phyloP scores from a whole-genome alignment of 208 protist genomes.

The Acanthamoeba castellanii region DNA sequence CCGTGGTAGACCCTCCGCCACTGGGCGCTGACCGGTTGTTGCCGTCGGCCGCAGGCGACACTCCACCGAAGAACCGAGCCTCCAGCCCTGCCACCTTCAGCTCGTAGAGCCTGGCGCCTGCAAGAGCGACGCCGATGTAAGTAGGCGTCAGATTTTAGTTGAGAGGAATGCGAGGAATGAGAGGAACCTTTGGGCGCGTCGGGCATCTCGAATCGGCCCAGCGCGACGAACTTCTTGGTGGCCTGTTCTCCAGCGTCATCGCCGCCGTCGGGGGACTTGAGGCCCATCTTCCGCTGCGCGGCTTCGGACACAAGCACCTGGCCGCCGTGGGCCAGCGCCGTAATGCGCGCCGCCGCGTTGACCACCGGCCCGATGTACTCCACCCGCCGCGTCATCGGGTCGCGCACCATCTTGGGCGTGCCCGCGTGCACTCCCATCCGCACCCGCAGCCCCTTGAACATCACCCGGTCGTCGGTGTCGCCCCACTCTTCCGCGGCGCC shows the following conservation, averaged over 20 bases:
- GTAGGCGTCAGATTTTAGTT: background rate
- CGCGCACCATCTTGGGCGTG: background rate
- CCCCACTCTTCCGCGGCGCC: conserved; percentile 52
- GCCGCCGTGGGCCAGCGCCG: conserved; percentile 4
- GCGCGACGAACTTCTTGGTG: background rate
- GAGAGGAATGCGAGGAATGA: background rate
- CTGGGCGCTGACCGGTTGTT: no score
- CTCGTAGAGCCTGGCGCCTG: background rate
- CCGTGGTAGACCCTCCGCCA: no score
- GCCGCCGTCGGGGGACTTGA: background rate
- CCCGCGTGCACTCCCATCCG: conserved; percentile 24
- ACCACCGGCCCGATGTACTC: conserved; percentile 53
- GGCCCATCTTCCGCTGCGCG: background rate
- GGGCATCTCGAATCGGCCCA: background rate
- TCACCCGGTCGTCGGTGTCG: conserved; percentile 29
- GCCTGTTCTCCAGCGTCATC: no score
- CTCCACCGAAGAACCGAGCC: background rate
- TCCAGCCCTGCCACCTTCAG: background rate
- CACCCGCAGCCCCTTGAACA: conserved; percentile 40
- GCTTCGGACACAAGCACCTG: background rate
- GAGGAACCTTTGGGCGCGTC: background rate
- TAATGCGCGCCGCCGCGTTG: conserved; percentile 11
- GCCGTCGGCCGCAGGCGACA: no score
- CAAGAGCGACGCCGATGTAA: background rate
- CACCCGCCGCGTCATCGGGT: conserved; percentile 40